These are phyloP conservation scores for Scleroderma citrinum DNA, from an alignment of 768 basidiomycete species.

Conservation along the genomic window DNA sequence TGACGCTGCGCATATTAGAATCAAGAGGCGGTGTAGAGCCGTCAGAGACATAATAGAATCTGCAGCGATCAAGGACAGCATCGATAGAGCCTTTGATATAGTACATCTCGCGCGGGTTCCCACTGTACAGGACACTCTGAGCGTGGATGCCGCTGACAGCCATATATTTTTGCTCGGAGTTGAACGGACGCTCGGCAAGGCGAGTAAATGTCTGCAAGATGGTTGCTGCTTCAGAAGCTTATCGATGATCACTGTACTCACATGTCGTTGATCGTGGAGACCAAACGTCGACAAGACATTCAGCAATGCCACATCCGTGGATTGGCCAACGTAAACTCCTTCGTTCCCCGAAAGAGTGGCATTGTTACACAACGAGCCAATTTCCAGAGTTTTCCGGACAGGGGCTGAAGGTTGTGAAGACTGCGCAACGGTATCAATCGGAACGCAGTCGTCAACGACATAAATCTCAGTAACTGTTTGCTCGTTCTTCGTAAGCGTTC, in stretches of 20 bases:
- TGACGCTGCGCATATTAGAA: slow-evolving; percentile 55
- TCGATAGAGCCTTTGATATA: slow-evolving; percentile 95
- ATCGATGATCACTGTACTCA: slow-evolving; percentile 30
- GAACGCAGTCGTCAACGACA: slow-evolving; percentile 74
- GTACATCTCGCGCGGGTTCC: slow-evolving; percentile 60
- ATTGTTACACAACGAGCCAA: slow-evolving; percentile 90
- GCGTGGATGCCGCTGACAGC: slow-evolving; percentile 72
- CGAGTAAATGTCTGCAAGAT: slow-evolving; percentile 56
- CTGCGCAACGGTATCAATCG: slow-evolving; percentile 46
- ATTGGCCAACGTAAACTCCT: slow-evolving; percentile 74
- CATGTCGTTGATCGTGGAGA: slow-evolving; percentile 63
- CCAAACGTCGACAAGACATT: slow-evolving; percentile 69
- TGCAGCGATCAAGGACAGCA: slow-evolving; percentile 77
- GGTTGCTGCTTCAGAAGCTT: slow-evolving; percentile 3
- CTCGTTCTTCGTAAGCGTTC: slow-evolving; percentile 93
- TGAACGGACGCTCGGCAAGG: slow-evolving; percentile 81
- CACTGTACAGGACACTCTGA: slow-evolving; percentile 20
- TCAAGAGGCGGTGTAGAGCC: slow-evolving; percentile 84
- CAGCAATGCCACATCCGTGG: slow-evolving; percentile 88
- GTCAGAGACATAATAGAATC: slow-evolving; percentile 84
- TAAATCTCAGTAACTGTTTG: slow-evolving; percentile 91
- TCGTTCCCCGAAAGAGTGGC: slow-evolving; percentile 60
- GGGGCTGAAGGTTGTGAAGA: slow-evolving; percentile 54
- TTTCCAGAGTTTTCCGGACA: slow-evolving; percentile 65
- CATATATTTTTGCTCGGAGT: slow-evolving; percentile 92